Percentiles rank a stretch among this genome's conserved stretches.
These are phyloP conservation scores for Groenewaldozyma salmanticensis DNA, from an alignment of 805 yeast genomes.

Conservation along the genomic window DNA sequence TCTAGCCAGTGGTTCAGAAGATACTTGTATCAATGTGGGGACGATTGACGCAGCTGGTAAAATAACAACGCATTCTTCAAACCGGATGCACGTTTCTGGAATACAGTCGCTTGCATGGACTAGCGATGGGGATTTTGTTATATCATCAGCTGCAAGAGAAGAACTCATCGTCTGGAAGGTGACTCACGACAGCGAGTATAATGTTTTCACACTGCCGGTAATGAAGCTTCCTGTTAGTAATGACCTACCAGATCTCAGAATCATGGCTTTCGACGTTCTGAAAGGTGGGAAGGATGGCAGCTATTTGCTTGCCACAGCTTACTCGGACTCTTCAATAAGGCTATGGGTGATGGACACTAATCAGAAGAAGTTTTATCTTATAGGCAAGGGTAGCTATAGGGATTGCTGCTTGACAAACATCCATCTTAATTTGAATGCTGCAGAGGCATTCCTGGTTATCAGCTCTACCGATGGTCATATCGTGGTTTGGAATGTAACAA, in stretches of 20 bases:
- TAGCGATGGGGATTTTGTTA: constrained; percentile 27
- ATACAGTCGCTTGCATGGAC: constrained; percentile 60
- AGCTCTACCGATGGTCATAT: constrained; percentile 83
- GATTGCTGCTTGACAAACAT: constrained; percentile 71
- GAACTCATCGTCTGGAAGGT: constrained; percentile 78
- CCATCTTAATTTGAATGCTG: constrained; percentile 32
- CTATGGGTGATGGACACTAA: constrained; percentile 45
- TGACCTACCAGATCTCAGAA: constrained; percentile 70
- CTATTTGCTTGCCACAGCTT: constrained; percentile 56
- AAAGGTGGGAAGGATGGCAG: constrained; percentile 13
- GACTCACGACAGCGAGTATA: constrained; percentile 31
- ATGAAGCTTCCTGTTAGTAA: constrained; percentile 47
- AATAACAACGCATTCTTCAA: constrained; percentile 43
- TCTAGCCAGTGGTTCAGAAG: constrained; percentile 79
- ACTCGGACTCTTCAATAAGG: constrained; percentile 74
- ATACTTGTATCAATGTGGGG: constrained; percentile 64
- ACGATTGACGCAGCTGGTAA: constrained; percentile 32
- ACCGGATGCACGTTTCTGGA: constrained; percentile 82
- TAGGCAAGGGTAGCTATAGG: constrained; percentile 46
- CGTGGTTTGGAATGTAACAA: constrained; percentile 47
- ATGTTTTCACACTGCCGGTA: constrained; percentile 33
- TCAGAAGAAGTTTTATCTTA: constrained; percentile 32
- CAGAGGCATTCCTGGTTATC: constrained; percentile 33
- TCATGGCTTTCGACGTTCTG: constrained; percentile 71
- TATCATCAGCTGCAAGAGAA: constrained; percentile 64